These are phyloP conservation scores for Vitellaria paradoxa DNA, from an alignment of 179 eudicot genomes.

Conservation along the genomic window DNA sequence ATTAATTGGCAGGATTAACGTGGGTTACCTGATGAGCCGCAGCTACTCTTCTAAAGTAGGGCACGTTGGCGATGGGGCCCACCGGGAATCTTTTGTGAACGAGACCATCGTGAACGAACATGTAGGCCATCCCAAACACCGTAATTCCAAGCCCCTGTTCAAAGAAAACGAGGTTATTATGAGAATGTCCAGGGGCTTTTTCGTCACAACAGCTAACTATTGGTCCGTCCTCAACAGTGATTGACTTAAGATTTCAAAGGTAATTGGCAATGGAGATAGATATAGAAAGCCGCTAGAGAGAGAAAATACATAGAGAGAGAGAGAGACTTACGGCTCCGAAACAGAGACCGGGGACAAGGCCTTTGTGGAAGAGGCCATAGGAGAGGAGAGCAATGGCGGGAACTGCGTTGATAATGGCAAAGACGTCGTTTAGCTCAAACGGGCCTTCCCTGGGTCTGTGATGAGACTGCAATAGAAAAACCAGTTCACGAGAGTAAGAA, in stretches of 20 bases:
- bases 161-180: background rate
- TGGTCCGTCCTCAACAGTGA: too few species aligned
- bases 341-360: slow-evolving; percentile 83
- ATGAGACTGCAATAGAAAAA: slow-evolving; percentile 64
- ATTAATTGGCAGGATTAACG: background rate
- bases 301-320: background rate
- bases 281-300: too few species aligned
- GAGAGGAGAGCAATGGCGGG: slow-evolving; percentile 84
- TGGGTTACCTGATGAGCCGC: slow-evolving; percentile 83
- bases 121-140: slow-evolving; percentile 96
- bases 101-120: slow-evolving; percentile 99
- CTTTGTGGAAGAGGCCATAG: slow-evolving; percentile 89
- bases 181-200: background rate
- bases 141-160: slow-evolving; percentile 97
- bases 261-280: too few species aligned
- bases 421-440: slow-evolving; percentile 89
- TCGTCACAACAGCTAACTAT: background rate
- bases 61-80: slow-evolving; percentile 92
- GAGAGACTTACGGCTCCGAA: slow-evolving; percentile 79
- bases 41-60: slow-evolving; percentile 83
- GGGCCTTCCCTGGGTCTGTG: slow-evolving; percentile 94
- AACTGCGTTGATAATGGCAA: slow-evolving; percentile 78
- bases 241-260: too few species aligned
- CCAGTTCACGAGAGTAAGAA: background rate
- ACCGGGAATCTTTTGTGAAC: slow-evolving; percentile 93